Evolutionary conservation across 1,139 yeast genomes (phyloP).

Genomic region (Sugiyamaella novakii): DNA sequence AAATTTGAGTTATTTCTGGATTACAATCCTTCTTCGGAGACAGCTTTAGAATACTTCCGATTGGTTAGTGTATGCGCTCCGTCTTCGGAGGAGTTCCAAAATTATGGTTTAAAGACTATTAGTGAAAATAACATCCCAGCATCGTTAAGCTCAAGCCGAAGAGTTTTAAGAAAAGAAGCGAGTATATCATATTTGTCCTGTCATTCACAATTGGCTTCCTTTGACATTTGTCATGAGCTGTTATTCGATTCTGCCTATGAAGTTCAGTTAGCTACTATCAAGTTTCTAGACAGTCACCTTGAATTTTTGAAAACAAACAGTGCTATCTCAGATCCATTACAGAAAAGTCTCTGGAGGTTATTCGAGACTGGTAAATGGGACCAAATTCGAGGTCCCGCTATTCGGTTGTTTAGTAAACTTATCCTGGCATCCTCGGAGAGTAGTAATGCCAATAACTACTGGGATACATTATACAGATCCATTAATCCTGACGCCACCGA

Average conservation of each 20-base stretch:
- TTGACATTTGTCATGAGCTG: constrained; percentile 33
- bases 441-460: constrained; percentile 22
- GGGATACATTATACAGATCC: constrained; percentile 37
- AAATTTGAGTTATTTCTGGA: constrained; percentile 34
- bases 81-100: constrained; percentile 3
- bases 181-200: constrained; percentile 29
- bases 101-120: background rate
- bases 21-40: constrained; percentile 40
- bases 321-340: background rate
- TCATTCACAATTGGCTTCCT: constrained; percentile 3
- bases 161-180: constrained; percentile 43
- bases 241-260: constrained; percentile 49
- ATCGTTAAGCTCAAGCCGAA: constrained; percentile 20
- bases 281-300: constrained; percentile 28
- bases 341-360: constrained; percentile 41
- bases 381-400: constrained; percentile 48
- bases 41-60: constrained; percentile 42
- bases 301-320: constrained; percentile 2
- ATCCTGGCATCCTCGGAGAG: constrained; percentile 16
- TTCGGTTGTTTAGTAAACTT: constrained; percentile 45
- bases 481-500: constrained; percentile 43
- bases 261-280: constrained; percentile 51
- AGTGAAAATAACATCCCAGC: background rate
- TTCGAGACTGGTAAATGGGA: constrained; percentile 44
- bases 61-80: constrained; percentile 1